phyloP scores from a whole-genome alignment of 768 basidiomycete genomes.

The Auricularia heimuer region DNA sequence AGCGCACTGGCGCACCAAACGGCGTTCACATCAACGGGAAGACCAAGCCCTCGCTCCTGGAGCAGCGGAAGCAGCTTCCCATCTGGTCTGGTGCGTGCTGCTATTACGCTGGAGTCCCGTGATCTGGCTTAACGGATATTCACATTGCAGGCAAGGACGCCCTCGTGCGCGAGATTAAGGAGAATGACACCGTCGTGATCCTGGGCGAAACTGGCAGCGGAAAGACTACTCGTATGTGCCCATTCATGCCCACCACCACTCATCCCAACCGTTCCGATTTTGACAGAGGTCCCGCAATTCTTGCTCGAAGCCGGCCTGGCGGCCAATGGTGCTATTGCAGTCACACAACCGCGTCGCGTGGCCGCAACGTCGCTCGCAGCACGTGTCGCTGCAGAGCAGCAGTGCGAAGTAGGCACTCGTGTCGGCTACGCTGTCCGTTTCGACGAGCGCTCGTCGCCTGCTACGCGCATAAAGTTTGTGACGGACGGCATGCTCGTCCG shows the following conservation, averaged over 20 bases:
- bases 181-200: slow-evolving; percentile 79
- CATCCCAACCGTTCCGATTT: background rate
- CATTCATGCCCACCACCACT: background rate
- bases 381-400: slow-evolving; percentile 82
- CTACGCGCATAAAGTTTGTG: slow-evolving; percentile 89
- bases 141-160: slow-evolving; percentile 56
- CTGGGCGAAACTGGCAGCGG: slow-evolving; percentile 97
- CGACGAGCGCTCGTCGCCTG: slow-evolving; percentile 62
- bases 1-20: background rate
- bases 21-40: background rate
- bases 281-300: slow-evolving; percentile 90
- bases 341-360: slow-evolving; percentile 92
- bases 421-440: slow-evolving; percentile 97
- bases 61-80: slow-evolving; percentile 62
- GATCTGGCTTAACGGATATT: background rate
- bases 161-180: slow-evolving; percentile 58
- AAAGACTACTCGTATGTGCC: slow-evolving; percentile 87
- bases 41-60: slow-evolving; percentile 31
- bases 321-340: slow-evolving; percentile 66
- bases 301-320: slow-evolving; percentile 74
- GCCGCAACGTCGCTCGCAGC: slow-evolving; percentile 91
- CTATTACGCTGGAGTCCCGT: background rate
- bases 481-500: slow-evolving; percentile 97
- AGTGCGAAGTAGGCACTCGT: slow-evolving; percentile 53
- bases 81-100: slow-evolving; percentile 58